A percentile compares a stretch with the other conserved stretches of the same genome.
Conservation (phyloP, 2,329 filamentous ascomycete species). For the Venturia asperata region DNA sequence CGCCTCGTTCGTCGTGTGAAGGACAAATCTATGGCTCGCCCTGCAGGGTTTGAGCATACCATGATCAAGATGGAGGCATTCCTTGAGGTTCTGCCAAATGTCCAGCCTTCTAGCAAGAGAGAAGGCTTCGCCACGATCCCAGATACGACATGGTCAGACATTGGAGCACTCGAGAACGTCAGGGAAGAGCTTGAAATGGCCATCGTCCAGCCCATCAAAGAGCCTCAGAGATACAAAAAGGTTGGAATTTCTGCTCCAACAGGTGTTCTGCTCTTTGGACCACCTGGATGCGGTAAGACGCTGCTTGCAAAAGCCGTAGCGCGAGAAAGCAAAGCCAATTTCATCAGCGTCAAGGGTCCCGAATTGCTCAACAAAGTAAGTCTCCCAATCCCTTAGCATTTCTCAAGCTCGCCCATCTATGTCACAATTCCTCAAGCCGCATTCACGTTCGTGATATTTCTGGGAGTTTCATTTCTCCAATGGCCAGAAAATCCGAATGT, state of each 20-base stretch:
- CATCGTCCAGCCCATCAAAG: slow-evolving; percentile 82
- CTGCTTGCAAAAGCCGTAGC: slow-evolving; percentile 93
- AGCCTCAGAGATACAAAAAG: slow-evolving; percentile 66
- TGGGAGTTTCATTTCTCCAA: neutral
- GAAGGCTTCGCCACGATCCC: slow-evolving; percentile 95
- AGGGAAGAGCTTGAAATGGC: slow-evolving; percentile 75
- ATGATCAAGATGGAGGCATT: slow-evolving; percentile 63
- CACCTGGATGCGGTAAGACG: slow-evolving; percentile 94
- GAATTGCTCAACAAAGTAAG: slow-evolving; percentile 80
- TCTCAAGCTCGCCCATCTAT: neutral
- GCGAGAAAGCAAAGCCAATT: slow-evolving; percentile 91
- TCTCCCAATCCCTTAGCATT: neutral
- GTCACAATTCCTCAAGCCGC: neutral
- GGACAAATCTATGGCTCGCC: slow-evolving; percentile 43
- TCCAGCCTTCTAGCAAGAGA: slow-evolving; percentile 75
- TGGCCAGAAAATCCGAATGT: neutral
- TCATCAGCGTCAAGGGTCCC: slow-evolving; percentile 95
- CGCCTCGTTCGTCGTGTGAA: slow-evolving; percentile 46
- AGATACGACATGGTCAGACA: slow-evolving; percentile 85
- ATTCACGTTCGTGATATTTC: neutral
- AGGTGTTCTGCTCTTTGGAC: slow-evolving; percentile 91
- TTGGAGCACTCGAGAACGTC: slow-evolving; percentile 74
- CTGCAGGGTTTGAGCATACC: slow-evolving; percentile 48
- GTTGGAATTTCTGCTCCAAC: slow-evolving; percentile 76
- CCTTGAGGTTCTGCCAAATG: slow-evolving; percentile 61